phyloP scores from a whole-genome alignment of 805 yeast species.

The Teunomyces kruisii region DNA sequence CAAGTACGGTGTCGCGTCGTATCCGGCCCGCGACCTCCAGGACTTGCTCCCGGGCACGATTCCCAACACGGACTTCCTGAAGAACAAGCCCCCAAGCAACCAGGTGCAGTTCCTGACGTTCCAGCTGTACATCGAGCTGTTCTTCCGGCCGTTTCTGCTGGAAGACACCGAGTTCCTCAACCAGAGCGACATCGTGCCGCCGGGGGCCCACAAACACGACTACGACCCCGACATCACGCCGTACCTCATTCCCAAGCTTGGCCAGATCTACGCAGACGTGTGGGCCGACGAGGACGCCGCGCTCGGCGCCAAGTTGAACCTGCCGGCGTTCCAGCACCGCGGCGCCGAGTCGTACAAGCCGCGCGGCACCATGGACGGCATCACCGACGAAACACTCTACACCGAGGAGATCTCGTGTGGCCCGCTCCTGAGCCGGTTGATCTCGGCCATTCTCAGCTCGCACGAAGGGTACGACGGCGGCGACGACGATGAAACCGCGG shows the following conservation, averaged over 20 bases:
- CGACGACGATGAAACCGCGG: constrained; percentile 14
- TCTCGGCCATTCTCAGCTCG: constrained; percentile 73
- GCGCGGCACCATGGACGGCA: constrained; percentile 55
- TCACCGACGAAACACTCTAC: constrained; percentile 64
- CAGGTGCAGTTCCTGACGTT: constrained; percentile 92
- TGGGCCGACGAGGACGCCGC: constrained; percentile 83
- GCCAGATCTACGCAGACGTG: constrained; percentile 74
- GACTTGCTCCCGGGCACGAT: constrained; percentile 82
- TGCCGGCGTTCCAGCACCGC: constrained; percentile 47
- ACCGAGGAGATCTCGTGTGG: constrained; percentile 83
- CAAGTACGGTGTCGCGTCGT: constrained; percentile 87
- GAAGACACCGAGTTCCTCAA: constrained; percentile 79
- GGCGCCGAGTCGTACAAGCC: constrained; percentile 49
- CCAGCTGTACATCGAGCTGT: constrained; percentile 81
- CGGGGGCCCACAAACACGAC: constrained; percentile 39
- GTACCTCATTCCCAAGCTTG: constrained; percentile 79
- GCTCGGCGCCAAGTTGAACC: constrained; percentile 41
- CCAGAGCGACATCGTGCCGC: constrained; percentile 59
- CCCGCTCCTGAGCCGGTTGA: constrained; percentile 79
- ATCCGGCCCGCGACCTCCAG: constrained; percentile 74
- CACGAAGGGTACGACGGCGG: constrained; percentile 17
- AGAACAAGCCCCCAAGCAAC: constrained; percentile 66
- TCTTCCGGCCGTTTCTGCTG: constrained; percentile 70
- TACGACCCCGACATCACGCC: constrained; percentile 73
- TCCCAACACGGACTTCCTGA: constrained; percentile 84